Conservation (phyloP, 1,139 yeast genomes). For the Debaryomycetaceae sp. region DNA sequence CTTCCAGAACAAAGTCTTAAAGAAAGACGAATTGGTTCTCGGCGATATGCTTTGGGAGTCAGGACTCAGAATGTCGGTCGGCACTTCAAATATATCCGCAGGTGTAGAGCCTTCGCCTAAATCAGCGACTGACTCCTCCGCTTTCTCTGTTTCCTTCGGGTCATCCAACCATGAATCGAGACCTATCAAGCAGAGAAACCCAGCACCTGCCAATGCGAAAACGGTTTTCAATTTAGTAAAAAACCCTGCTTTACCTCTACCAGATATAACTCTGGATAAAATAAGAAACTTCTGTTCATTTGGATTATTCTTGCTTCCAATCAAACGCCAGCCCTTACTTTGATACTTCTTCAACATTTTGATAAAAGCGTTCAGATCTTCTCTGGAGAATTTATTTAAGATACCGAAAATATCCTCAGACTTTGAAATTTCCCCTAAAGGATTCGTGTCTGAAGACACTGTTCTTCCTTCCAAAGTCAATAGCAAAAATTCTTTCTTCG, state of each 20-base stretch:
- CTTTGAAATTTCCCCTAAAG: constrained; percentile 33
- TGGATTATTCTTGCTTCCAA: constrained; percentile 24
- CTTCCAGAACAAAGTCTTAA: background rate
- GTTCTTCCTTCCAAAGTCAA: constrained; percentile 43
- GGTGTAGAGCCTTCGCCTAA: background rate
- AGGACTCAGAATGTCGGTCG: too few species aligned
- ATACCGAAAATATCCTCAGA: constrained; percentile 46
- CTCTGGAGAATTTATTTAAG: constrained; percentile 34
- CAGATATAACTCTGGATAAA: constrained; percentile 16
- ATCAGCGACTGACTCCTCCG: background rate
- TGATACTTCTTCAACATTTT: constrained; percentile 26
- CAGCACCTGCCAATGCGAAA: constrained; percentile 33
- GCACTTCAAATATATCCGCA: too few species aligned
- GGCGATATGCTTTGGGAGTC: too few species aligned
- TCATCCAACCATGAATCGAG: constrained; percentile 19
- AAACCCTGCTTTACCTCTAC: constrained; percentile 8
- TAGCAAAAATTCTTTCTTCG: constrained; percentile 37
- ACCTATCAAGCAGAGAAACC: constrained; percentile 27
- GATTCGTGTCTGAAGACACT: constrained; percentile 34
- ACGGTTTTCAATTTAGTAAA: constrained; percentile 20
- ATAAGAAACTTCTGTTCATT: constrained; percentile 25
- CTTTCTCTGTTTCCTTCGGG: background rate
- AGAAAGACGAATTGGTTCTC: background rate
- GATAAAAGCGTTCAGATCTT: constrained; percentile 25
- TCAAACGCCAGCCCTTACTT: constrained; percentile 32